A percentile compares a stretch with the other conserved stretches of the same genome.
These are phyloP conservation scores for Microbotryum silenes-acaulis DNA, from an alignment of 1,284 basidiomycete genomes.

Conservation along the genomic window DNA sequence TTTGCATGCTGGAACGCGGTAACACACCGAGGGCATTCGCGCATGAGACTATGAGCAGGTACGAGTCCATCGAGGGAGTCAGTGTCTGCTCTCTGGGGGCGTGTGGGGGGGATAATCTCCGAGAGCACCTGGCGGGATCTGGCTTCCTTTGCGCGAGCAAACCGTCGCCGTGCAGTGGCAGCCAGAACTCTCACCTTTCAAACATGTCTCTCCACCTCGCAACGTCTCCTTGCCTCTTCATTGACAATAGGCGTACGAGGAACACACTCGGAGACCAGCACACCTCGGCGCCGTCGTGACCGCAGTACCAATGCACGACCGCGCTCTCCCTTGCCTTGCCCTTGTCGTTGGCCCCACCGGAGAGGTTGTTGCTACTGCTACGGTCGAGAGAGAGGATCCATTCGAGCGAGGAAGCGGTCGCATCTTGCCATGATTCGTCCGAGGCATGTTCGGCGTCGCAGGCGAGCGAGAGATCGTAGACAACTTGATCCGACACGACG, in stretches of 20 bases:
- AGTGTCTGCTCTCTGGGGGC: neutral
- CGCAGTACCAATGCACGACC: conserved; percentile 30
- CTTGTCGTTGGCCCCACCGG: conserved; percentile 1
- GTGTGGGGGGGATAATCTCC: too few relatives aligned
- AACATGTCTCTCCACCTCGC: conserved; percentile 21
- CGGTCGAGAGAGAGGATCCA: conserved; percentile 22
- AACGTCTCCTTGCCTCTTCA: conserved; percentile 23
- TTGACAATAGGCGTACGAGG: conserved; percentile 19
- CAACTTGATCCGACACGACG: neutral
- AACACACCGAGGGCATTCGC: conserved; percentile 19
- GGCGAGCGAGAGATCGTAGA: conserved; percentile 10
- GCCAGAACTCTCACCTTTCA: conserved; percentile 15
- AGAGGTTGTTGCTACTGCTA: too few relatives aligned
- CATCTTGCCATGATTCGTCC: conserved; percentile 21
- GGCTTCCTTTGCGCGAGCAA: neutral
- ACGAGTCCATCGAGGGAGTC: neutral
- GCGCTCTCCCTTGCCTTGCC: conserved; percentile 5
- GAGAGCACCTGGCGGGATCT: too few relatives aligned
- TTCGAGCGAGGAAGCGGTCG: conserved; percentile 20
- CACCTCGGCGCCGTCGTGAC: conserved; percentile 16
- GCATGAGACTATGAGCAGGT: conserved; percentile 2
- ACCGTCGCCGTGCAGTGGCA: neutral
- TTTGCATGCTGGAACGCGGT: conserved; percentile 22
- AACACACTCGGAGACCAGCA: conserved; percentile 27
- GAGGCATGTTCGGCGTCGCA: conserved; percentile 11